Evolutionary conservation across 495 filamentous ascomycete species (phyloP).

Genomic region (Hyphodiscus hymeniophilus): DNA sequence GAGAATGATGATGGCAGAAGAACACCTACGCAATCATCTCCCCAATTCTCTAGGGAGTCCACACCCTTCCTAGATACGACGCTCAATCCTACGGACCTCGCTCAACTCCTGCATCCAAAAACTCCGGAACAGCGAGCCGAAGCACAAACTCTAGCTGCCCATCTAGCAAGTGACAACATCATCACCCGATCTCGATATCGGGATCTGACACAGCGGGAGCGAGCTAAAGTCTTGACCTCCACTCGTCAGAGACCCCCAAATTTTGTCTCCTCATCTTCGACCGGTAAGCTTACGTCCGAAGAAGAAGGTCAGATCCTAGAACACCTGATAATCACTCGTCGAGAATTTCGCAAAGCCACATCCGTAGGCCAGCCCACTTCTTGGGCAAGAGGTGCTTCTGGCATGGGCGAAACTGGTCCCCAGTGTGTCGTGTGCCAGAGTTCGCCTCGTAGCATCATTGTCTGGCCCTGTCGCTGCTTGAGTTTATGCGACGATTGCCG

Average conservation of each 20-base stretch:
- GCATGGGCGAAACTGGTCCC: slow-evolving; percentile 66
- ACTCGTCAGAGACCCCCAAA: slow-evolving; percentile 27
- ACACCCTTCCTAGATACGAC: slow-evolving; percentile 54
- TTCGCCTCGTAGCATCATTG: slow-evolving; percentile 77
- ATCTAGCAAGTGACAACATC: slow-evolving; percentile 59
- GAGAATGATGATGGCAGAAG: slow-evolving; percentile 51
- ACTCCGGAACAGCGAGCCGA: slow-evolving; percentile 69
- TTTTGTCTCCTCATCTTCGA: slow-evolving; percentile 9
- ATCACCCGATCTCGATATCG: slow-evolving; percentile 75
- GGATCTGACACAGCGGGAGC: slow-evolving; percentile 53
- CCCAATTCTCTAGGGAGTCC: slow-evolving; percentile 40
- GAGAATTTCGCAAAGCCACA: slow-evolving; percentile 24
- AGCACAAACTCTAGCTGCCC: slow-evolving; percentile 74
- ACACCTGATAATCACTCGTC: slow-evolving; percentile 63
- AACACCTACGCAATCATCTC: slow-evolving; percentile 58
- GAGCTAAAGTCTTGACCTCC: slow-evolving; percentile 55
- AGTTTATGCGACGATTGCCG: slow-evolving; percentile 93
- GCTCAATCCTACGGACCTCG: slow-evolving; percentile 60
- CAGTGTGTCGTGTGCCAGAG: slow-evolving; percentile 92
- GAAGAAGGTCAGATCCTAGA: slow-evolving; percentile 80
- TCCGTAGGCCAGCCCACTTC: slow-evolving; percentile 20
- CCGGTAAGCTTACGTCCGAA: slow-evolving; percentile 45
- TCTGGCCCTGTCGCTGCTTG: slow-evolving; percentile 94
- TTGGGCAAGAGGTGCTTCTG: slow-evolving; percentile 61
- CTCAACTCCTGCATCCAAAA: slow-evolving; percentile 75